phyloP scores from a whole-genome alignment of 768 basidiomycete genomes.

The Rhodocollybia butyracea region DNA sequence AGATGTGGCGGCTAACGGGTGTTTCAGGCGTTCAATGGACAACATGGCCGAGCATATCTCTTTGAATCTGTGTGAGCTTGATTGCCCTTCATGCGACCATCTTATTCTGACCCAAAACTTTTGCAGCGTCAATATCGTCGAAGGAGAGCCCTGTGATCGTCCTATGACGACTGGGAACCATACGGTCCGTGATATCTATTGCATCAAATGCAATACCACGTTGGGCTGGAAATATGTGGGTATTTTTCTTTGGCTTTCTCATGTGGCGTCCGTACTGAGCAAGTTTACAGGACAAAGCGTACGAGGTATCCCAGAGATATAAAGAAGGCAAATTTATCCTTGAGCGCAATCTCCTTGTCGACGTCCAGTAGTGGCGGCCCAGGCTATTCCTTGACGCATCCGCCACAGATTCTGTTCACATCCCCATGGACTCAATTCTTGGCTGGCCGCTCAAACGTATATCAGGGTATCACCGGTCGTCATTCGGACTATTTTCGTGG shows the following conservation, averaged over 20 bases:
- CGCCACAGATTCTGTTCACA: conserved; percentile 6
- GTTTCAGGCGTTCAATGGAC: conserved; percentile 89
- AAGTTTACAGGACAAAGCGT: conserved; percentile 76
- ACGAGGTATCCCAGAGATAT: conserved; percentile 88
- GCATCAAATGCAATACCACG: conserved; percentile 80
- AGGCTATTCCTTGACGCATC: conserved; percentile 2
- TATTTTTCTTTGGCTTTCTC: conserved; percentile 12
- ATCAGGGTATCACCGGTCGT: conserved; percentile 6
- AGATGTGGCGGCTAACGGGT: conserved; percentile 1
- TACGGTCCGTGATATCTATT: conserved; percentile 93
- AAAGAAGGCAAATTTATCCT: conserved; percentile 99
- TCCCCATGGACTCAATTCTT: conserved; percentile 9
- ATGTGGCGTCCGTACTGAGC: conserved; percentile 7
- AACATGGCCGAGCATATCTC: conserved; percentile 93
- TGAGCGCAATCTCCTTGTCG: conserved; percentile 85
- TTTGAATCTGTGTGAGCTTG: conserved; percentile 86
- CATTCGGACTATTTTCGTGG: neutral
- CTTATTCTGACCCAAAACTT: conserved; percentile 7
- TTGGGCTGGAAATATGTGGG: conserved; percentile 99
- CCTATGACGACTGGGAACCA: conserved; percentile 97
- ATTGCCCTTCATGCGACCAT: neutral
- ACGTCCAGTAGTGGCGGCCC: conserved; percentile 60
- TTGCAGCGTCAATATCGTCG: conserved; percentile 83
- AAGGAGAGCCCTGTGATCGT: conserved; percentile 87
- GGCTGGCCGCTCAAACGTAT: conserved; percentile 16